A percentile compares a stretch with the other conserved stretches of the same genome.
These are phyloP conservation scores for Epichloe uncinata DNA, from an alignment of 2,329 filamentous ascomycete species.

Conservation along the genomic window DNA sequence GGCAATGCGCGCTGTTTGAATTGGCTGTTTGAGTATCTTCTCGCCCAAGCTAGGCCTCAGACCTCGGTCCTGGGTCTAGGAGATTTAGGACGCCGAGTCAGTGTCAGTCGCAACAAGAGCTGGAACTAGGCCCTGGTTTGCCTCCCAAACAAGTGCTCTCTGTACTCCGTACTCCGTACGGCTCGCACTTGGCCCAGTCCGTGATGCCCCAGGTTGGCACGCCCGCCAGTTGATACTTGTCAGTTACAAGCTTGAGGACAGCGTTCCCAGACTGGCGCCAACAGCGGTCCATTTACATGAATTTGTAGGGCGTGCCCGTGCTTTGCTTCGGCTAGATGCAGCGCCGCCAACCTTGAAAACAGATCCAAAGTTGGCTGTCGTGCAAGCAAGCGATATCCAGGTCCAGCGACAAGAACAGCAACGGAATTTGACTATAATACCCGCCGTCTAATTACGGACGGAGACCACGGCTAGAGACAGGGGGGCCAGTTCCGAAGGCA, in stretches of 20 bases:
- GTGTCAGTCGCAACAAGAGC: not conserved
- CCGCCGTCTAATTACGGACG: not conserved
- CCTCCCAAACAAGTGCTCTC: too few species aligned
- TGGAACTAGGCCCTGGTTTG: not conserved
- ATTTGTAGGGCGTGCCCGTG: not conserved
- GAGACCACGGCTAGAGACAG: not conserved
- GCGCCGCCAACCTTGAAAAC: not conserved
- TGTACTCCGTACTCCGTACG: too few species aligned
- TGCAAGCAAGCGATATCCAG: too few species aligned
- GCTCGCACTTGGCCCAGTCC: too few species aligned
- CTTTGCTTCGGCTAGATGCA: constrained; percentile 2
- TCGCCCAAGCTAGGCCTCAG: not conserved
- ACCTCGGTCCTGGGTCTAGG: not conserved
- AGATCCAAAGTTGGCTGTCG: not conserved
- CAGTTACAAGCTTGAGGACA: not conserved
- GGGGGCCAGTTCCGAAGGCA: not conserved
- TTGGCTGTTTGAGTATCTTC: not conserved
- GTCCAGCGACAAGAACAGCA: not conserved
- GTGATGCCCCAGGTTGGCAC: too few species aligned
- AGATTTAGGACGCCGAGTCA: not conserved
- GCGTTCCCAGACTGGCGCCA: not conserved
- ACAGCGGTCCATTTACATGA: not conserved
- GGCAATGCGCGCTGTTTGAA: not conserved
- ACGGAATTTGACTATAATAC: not conserved
- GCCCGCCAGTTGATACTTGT: too few species aligned